Evolutionary conservation across 148 eudicot species (phyloP), one percentile per base, ranked within the genome.

Genomic region (Camellia granthamiana): DNA sequence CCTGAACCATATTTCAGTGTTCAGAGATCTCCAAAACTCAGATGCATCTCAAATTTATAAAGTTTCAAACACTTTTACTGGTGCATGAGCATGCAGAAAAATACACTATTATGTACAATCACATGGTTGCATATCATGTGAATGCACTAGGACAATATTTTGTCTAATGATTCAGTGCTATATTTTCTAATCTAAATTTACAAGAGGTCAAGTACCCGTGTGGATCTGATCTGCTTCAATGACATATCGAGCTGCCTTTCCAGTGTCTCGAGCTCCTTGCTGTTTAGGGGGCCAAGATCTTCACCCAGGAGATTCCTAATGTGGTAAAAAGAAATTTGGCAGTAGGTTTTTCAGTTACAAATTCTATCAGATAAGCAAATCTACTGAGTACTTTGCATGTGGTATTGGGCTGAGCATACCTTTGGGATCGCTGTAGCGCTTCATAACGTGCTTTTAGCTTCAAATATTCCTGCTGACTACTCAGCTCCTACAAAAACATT

Each of bases 241-340:
- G 99, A 90, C 89, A 85, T 86, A 77, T 93, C 97, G 69, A 95
- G 99, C 81, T 93, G 97, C 81, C 93, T 88, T 80, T 95, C 99
- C 69, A 95, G 93, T 42, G 93, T 84, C 75, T 95, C 99, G 1
- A 95, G 99, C 71, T 95, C 97, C 88, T 91, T 91, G 87, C 90
- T 90, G 87, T 82, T 95, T 56, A 95, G 83, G 43, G 97, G 91
- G 6, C 99, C 99, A 49, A 95, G 90, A 88, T 95, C 97, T 88
- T 95, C 99, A 41, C 99, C 99, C 79, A 92, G 84, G n/a, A 95
- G 89, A 84, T 95, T 93, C 91, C 99, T 95, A 66, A 16, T 18
- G 19, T 77, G 51, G 18, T 43, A 55, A 12, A 12, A 64, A 68
- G 42, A 13, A 12, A 13, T 14, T 59, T 13, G n/a, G 18, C 30